phyloP scores from a whole-genome alignment of 441 rosid species.

The Bocquillonia castaneifolia region DNA sequence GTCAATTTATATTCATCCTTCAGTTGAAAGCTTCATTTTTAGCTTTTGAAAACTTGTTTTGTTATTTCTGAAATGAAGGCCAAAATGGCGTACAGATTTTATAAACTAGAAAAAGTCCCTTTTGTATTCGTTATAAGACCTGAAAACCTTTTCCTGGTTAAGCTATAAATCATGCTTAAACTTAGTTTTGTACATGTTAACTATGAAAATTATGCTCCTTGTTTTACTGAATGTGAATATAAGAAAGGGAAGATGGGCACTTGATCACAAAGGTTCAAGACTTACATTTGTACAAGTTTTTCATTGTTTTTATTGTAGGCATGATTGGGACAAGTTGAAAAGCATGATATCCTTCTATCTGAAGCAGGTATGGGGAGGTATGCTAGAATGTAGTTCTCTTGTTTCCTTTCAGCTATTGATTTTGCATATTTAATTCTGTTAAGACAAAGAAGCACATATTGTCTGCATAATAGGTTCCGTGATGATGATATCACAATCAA shows the following conservation, averaged over 20 bases:
- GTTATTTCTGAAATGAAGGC: neutral
- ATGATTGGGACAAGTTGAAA: conserved; percentile 78
- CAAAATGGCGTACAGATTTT: neutral
- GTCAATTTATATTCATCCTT: neutral
- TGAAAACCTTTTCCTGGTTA: neutral
- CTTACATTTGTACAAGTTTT: neutral
- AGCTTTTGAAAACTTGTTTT: neutral
- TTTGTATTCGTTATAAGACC: neutral
- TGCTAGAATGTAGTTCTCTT: conserved; percentile 30
- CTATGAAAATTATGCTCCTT: neutral
- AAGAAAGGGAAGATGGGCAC: neutral
- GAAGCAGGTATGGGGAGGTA: conserved; percentile 96
- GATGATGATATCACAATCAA: conserved; percentile 17
- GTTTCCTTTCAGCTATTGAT: conserved; percentile 3
- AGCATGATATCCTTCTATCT: conserved; percentile 62
- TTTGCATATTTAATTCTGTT: conserved; percentile 1
- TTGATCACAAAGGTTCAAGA: neutral
- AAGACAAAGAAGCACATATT: conserved; percentile 7
- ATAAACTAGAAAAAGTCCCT: neutral
- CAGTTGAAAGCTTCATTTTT: conserved; percentile 1
- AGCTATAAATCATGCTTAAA: neutral
- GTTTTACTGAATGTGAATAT: neutral
- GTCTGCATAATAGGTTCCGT: conserved; percentile 9
- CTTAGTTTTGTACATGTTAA: neutral
- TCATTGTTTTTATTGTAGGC: conserved; percentile 39